Evolutionary conservation across 2,329 filamentous ascomycete species (phyloP), one percentile per base, ranked within the genome.

Genomic region (Colletotrichum incanum): DNA sequence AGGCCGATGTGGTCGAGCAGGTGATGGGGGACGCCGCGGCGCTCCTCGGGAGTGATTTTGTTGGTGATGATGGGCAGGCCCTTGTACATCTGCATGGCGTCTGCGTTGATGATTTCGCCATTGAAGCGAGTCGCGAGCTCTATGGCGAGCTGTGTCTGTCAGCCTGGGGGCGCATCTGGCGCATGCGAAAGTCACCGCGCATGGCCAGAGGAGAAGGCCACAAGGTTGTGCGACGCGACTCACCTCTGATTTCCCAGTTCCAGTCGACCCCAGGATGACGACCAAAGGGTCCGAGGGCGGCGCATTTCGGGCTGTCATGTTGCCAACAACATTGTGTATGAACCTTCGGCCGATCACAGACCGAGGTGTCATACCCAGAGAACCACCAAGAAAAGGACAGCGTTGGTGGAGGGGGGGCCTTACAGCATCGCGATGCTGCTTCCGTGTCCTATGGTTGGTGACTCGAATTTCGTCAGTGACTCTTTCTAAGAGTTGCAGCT

Each of bases 71-170:
- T 92, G 6, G 96, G 95, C 54, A 99, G 85, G 3, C 96, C 96
- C 65, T 90, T 89, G 81, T 99, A 99, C 84, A 99, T 91, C 81
- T 99, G 96, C 95, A 99, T 98, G 49, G 96, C 96, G 86, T 99
- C 96, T 58, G 94, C 94, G 80, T 99, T 99, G 84, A 99, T 95
- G 64, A 99, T 90, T 82, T 99, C 96, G 79, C 97, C 96, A 81
- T 96, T 92, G 82, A 95, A 95, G 28, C 88, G 90, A 52, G 87
- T 87, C 1, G 97, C 96, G 63, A 99, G 84, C 74, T 98, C 94
- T 50, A 99, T 93, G 11, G 96, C 96, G 75, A 98, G 89, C 95
- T 98, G 23, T 31, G 20, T 7, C 5, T 31, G 37, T 72, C 50
- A 71, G 58, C 14, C 1, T 20, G 26, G 11, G 8, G 49, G 12